phyloP scores from a whole-genome alignment of 2,329 filamentous ascomycete genomes.

The Penicillium sumatraense region DNA sequence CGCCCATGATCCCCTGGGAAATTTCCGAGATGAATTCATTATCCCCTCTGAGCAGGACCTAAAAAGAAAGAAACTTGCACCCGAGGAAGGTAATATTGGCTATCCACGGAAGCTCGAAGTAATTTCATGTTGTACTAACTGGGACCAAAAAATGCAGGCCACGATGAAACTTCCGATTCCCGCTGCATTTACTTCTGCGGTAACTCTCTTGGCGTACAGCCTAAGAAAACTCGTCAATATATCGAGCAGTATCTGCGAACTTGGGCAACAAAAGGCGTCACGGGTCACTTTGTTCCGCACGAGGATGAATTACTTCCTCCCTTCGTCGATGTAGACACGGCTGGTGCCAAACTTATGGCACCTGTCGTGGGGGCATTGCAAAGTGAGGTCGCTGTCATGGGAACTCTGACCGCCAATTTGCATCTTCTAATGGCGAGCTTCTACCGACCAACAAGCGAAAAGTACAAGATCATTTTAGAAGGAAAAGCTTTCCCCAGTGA shows the following conservation, averaged over 20 bases:
- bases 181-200: constrained; percentile 81
- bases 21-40: constrained; percentile 72
- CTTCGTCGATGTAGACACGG: constrained; percentile 80
- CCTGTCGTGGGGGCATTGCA: constrained; percentile 74
- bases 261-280: constrained; percentile 83
- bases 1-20: constrained; percentile 61
- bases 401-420: constrained; percentile 79
- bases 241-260: constrained; percentile 76
- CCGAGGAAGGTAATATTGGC: constrained; percentile 36
- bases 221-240: constrained; percentile 67
- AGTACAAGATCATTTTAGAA: constrained; percentile 83
- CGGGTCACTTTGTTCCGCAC: constrained; percentile 77
- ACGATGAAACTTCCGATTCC: constrained; percentile 44
- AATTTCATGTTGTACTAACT: too few relatives aligned
- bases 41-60: constrained; percentile 76
- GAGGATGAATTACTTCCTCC: constrained; percentile 69
- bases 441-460: constrained; percentile 69
- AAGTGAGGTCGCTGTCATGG: constrained; percentile 84
- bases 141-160: neutral
- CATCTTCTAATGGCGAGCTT: constrained; percentile 85
- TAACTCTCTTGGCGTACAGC: constrained; percentile 86
- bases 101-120: too few relatives aligned
- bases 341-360: constrained; percentile 70
- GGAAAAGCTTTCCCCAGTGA: constrained; percentile 90
- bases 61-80: constrained; percentile 62